These are phyloP conservation scores for Rhizophora apiculata DNA, from an alignment of 345 rosid species.

Conservation along the genomic window DNA sequence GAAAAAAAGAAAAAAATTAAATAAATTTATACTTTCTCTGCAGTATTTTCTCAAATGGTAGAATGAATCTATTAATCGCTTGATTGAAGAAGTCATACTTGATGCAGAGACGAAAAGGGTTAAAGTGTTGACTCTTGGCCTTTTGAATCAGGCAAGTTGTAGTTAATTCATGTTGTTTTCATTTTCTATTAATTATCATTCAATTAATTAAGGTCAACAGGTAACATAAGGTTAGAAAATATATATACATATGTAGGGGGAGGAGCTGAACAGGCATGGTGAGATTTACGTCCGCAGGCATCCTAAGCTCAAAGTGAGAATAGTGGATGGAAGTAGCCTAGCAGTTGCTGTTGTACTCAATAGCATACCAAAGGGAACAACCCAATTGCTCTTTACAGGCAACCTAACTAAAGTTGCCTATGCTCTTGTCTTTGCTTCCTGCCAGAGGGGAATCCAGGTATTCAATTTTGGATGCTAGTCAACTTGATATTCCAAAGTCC, in stretches of 20 bases:
- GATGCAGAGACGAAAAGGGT: slow-evolving; percentile 38
- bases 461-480: neutral
- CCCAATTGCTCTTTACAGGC: neutral
- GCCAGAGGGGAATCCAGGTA: slow-evolving; percentile 55
- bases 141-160: too few species aligned
- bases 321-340: slow-evolving; percentile 67
- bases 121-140: too few species aligned
- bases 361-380: slow-evolving; percentile 51
- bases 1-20: too few species aligned
- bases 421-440: slow-evolving; percentile 42
- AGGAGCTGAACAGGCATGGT: too few species aligned
- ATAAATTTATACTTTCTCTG: neutral
- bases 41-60: slow-evolving; percentile 45
- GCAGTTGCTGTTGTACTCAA: slow-evolving; percentile 54
- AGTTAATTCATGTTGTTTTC: too few species aligned
- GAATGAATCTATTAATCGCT: slow-evolving; percentile 36
- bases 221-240: too few species aligned
- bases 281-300: slow-evolving; percentile 31
- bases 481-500: neutral
- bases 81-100: slow-evolving; percentile 55
- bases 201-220: too few species aligned
- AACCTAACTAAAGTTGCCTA: slow-evolving; percentile 41
- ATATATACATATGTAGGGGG: too few species aligned
- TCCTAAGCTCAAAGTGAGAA: slow-evolving; percentile 43
- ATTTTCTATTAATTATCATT: too few species aligned